Base-by-base conservation (phyloP, 2,329 filamentous ascomycete genomes). In the Colletotrichum shisoi region DNA sequence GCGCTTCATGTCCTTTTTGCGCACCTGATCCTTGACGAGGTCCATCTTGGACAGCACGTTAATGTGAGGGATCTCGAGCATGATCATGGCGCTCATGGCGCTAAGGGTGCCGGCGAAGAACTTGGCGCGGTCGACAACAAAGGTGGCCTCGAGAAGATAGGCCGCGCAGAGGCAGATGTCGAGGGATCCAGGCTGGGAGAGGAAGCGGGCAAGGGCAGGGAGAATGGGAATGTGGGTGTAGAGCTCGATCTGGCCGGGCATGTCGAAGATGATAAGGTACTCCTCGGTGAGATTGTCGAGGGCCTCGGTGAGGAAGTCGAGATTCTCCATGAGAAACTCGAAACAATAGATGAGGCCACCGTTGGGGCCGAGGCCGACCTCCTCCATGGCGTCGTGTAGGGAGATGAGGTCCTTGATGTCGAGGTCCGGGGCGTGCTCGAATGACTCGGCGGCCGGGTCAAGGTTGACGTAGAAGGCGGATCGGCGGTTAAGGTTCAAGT, bases 11-110 rank as follows among this genome's bases (percentile, higher is more conserved):
- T 98, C 93, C 77, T 91, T 91, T 78, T 93, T 93, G 66, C 89
- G 89, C 31, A 98, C 87, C 78, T 95, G 92, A 45, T 92, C 93
- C 77, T 95, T 95, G 71, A 98, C 89, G 69, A 98, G 86, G 77
- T 99, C 95, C 94, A 98, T 98, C 81, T 99, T 99, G 76, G 91
- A 96, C 63, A 99, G 82, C 68, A 99, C 91, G 77, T 99, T 99
- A 76, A 99, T 88, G 76, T 99, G 95, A 4, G 95, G 95, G 71
- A 98, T 88, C 80, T 98, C 95, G 70, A 99, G 87, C 93, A 98
- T 95, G 74, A 99, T 88, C 95, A 99, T 99, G 71, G 95, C 94
- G 74, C 92, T 96, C 95, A 99, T 98, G 71, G 95, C 95, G 76
- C 91, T 95, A 68, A 99, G 83, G 0, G 95, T 97, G 13, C 95